These are phyloP conservation scores for Xylariaceae sp. DNA, from an alignment of 2,329 filamentous ascomycete species.

Conservation along the genomic window DNA sequence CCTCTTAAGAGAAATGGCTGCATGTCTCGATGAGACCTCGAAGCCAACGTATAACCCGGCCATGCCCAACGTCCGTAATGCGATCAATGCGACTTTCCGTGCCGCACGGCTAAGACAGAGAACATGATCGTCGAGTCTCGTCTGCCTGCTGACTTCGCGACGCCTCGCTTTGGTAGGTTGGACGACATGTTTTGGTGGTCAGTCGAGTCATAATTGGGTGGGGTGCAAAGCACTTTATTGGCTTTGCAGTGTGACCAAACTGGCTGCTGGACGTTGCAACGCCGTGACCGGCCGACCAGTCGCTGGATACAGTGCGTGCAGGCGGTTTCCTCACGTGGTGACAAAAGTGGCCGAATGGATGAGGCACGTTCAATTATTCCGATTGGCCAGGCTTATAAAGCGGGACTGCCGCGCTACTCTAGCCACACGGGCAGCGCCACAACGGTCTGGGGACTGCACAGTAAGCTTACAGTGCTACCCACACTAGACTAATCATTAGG, in stretches of 20 bases:
- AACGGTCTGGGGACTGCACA: no score
- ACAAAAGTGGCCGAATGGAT: background rate
- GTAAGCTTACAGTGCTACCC: no score
- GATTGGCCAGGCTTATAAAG: background rate
- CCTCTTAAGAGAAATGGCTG: background rate
- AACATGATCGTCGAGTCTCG: constrained; percentile 1
- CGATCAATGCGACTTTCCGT: background rate
- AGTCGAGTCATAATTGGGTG: constrained; percentile 1
- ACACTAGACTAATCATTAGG: background rate
- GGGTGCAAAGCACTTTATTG: background rate
- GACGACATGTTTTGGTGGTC: constrained; percentile 9
- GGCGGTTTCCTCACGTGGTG: background rate
- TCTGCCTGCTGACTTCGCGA: constrained; percentile 4
- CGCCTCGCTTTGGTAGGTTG: constrained; percentile 1
- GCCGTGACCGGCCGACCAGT: background rate
- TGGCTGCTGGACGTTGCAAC: background rate
- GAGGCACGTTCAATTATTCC: background rate
- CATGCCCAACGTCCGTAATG: background rate
- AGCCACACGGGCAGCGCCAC: background rate
- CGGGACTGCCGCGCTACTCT: background rate
- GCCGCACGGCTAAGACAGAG: constrained; percentile 4
- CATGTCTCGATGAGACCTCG: background rate
- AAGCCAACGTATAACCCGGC: background rate
- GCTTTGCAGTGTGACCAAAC: background rate
- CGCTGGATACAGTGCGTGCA: background rate